Evolutionary conservation across 1,284 basidiomycete genomes (phyloP).

Genomic region (Ganoderma lingzhi): DNA sequence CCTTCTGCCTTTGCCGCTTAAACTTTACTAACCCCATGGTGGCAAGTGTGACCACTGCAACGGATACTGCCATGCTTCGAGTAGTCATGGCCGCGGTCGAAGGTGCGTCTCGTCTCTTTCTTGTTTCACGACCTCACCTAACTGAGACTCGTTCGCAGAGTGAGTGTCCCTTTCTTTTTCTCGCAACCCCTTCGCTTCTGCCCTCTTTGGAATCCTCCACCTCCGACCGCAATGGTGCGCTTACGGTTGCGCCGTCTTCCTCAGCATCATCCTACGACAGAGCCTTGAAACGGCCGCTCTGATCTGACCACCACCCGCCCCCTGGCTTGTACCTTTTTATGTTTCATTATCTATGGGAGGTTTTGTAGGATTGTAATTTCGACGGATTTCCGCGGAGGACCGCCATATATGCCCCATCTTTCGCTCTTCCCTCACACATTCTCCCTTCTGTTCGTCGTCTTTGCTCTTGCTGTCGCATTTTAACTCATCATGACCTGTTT

Average conservation of each 20-base stretch:
- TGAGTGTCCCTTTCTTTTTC: constrained; percentile 62
- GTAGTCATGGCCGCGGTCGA: constrained; percentile 95
- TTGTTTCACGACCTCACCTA: constrained; percentile 19
- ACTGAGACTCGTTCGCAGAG: constrained; percentile 56
- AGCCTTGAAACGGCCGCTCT: constrained; percentile 54
- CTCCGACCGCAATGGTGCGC: constrained; percentile 37
- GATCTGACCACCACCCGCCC: constrained; percentile 41
- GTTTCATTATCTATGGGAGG: constrained; percentile 33
- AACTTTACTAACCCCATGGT: constrained; percentile 19
- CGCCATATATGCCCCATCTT: constrained; percentile 30
- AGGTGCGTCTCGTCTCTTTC: constrained; percentile 59
- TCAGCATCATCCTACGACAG: constrained; percentile 54
- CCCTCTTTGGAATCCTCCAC: constrained; percentile 26
- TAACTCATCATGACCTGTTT: constrained; percentile 31
- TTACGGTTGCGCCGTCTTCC: constrained; percentile 37
- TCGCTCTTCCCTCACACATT: constrained; percentile 23
- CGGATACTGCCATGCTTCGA: constrained; percentile 90
- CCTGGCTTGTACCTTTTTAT: constrained; percentile 22
- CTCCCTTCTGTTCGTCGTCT: constrained; percentile 22
- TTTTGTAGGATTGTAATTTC: constrained; percentile 32
- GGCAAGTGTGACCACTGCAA: constrained; percentile 88
- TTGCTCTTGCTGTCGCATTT: constrained; percentile 20
- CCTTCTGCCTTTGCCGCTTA: constrained; percentile 3
- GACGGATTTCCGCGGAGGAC: constrained; percentile 21
- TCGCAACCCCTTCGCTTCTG: constrained; percentile 37